Base-by-base conservation (phyloP, 2,329 filamentous ascomycete species). In the Aspergillus sp. region DNA sequence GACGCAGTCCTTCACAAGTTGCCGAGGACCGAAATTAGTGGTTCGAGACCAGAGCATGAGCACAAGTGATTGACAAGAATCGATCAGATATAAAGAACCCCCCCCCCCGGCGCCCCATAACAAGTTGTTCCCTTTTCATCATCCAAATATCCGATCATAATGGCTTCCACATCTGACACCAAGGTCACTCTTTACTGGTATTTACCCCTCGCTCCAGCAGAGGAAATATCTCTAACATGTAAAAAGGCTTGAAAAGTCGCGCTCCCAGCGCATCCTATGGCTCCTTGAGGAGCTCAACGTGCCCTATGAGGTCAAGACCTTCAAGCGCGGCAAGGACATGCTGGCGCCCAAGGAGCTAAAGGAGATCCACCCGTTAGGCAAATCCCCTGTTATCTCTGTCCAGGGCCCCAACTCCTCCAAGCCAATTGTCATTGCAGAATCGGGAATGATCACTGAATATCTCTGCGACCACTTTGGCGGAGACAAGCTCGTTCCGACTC, bases 201-300 rank as follows among this genome's bases (percentile, higher is more conserved):
- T 87, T 74, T 56, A 71, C 60, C 3, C 14, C 3, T 14, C 11
- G 23, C 8, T 17, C 7, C 21, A 11, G 2, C 6, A 4, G n/a
- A 41, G 37, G 52, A 46, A 61, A 31, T 9, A 31, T 31, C 2
- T 9, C 33, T 21, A 46, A 50, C 12, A 23, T 35, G 6, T 15
- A 15, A 9, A 9, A 54, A 96, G 91, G 91, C 88, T 96, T 60
- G 85, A 93, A 66, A 81, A 89, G 66, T 96, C 91, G 56, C 89
- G 92, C 65, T 86, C 90, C 12, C 90, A 96, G 74, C 86, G 90
- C 61, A 89, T 93, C 58, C 79, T 95, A 45, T 96, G 90, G 90
- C 86, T 96, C 6, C 84, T 96, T 44, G 90, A 95, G 72, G 91
- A 93, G 74, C 86, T 95, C 61, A 82, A 89, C 44, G 74, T 96